These are phyloP conservation scores for Solanum acaule DNA, from an alignment of 257 asterid genomes.

Conservation along the genomic window DNA sequence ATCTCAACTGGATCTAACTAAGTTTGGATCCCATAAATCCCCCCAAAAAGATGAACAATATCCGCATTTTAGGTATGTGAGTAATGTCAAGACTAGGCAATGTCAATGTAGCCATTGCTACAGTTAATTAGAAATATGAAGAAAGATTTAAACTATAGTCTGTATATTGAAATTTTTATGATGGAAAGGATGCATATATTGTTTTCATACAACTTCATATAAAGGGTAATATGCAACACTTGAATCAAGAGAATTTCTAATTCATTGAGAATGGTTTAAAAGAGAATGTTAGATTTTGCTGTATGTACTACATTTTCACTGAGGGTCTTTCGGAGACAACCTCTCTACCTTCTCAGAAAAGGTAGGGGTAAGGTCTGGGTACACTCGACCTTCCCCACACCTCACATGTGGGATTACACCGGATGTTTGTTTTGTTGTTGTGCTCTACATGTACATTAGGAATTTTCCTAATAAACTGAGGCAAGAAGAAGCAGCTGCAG, in stretches of 20 bases:
- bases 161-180: neutral
- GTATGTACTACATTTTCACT: neutral
- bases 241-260: neutral
- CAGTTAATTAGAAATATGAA: neutral
- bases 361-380: neutral
- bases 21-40: neutral
- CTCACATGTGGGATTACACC: neutral
- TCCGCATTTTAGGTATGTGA: neutral
- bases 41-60: no score
- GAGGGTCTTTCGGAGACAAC: neutral
- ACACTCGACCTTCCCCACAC: neutral
- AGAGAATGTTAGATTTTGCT: neutral
- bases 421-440: neutral
- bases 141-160: neutral
- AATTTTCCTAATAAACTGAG: neutral
- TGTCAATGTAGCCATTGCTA: neutral
- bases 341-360: neutral
- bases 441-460: neutral
- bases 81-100: neutral
- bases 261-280: neutral
- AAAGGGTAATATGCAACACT: neutral
- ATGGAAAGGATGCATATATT: neutral
- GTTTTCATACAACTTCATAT: neutral
- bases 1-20: neutral
- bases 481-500: neutral